Evolutionary conservation across 140 eudicot species (phyloP).

Genomic region (Cichorium intybus): DNA sequence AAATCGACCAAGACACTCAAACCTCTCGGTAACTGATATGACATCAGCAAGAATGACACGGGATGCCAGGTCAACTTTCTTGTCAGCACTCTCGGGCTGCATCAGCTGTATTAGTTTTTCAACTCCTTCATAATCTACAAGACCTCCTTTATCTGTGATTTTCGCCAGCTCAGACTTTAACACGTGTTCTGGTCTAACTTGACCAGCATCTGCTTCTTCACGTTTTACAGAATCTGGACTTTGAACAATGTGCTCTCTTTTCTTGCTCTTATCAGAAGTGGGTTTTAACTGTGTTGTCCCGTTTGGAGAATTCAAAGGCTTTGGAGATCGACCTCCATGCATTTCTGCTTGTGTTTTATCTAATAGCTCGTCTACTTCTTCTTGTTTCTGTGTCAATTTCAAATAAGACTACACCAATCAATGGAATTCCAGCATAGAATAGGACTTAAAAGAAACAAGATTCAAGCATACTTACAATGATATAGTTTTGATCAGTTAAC

Average conservation of each 20-base stretch:
- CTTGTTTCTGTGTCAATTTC: slow-evolving; percentile 68
- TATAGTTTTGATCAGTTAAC: slow-evolving; percentile 74
- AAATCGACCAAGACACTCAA: slow-evolving; percentile 70
- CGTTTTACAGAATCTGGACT: slow-evolving; percentile 55
- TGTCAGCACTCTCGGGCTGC: slow-evolving; percentile 64
- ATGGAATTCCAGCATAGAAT: slow-evolving; percentile 15
- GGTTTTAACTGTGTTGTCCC: slow-evolving; percentile 54
- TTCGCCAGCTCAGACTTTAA: slow-evolving; percentile 69
- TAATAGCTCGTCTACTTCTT: slow-evolving; percentile 84
- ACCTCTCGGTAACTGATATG: slow-evolving; percentile 71
- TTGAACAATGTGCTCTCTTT: slow-evolving; percentile 86
- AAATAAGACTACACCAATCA: slow-evolving; percentile 34
- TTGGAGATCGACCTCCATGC: slow-evolving; percentile 92
- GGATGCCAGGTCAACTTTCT: slow-evolving; percentile 50
- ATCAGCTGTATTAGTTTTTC: slow-evolving; percentile 77
- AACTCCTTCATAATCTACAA: slow-evolving; percentile 73
- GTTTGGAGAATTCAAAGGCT: slow-evolving; percentile 52
- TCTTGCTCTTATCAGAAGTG: too few species aligned
- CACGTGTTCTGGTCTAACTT: too few species aligned
- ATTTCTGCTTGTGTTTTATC: slow-evolving; percentile 60
- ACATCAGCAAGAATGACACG: slow-evolving; percentile 70
- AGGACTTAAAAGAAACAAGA: background rate
- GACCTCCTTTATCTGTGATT: slow-evolving; percentile 83
- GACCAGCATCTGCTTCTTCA: too few species aligned
- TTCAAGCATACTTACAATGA: slow-evolving; percentile 51